Base-by-base conservation (phyloP, 805 yeast genomes). In the Saturnispora quitensis region DNA sequence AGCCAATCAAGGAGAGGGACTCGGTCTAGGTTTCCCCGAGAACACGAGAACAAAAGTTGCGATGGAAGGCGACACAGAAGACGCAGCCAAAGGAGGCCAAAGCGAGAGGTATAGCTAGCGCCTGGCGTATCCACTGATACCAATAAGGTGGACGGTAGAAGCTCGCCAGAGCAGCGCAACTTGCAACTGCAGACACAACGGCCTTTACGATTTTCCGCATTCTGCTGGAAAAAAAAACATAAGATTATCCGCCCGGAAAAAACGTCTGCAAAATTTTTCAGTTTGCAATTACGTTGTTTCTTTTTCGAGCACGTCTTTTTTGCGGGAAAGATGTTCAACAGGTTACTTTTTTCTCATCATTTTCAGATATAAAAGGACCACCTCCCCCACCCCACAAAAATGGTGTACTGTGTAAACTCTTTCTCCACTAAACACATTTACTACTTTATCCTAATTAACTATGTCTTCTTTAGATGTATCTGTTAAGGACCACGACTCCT, bases 401-500 rank as follows among this genome's bases (percentile, higher is more conserved):
- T 31, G 15, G 15, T 38, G 22, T 38, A 5, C 42, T 18, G 17
- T 18, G 4, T 5, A 2, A 13, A 22, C 24, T 40, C 44, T 22
- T 22, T 22, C 31, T 24, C 31, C 20, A n/a, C 34, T 31, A 46
- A 24, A 46, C 34, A 17, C 47, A 31, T 46, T 36, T 46, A 13
- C 34, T 35, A 38, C 36, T 35, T 46, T 18, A 13, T 24, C 22
- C 25, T 36, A 47, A 35, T 9, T 24, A 18, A 46, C 24, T 35
- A 49, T 49, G 51, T 49, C 51, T 25, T 49, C 51, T 20, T 43
- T 24, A 22, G 51, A 49, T 43, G 33, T 35, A 24, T 49, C 51
- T 13, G 31, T 43, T 43, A 49, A 49, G 47, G 51, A 43, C 17
- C 28, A 25, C 13, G 47, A 43, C 17, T 34, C 50, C 36, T 45